Conservation (phyloP, 352 stramenopile species). For the Phytophthora megakarya region DNA sequence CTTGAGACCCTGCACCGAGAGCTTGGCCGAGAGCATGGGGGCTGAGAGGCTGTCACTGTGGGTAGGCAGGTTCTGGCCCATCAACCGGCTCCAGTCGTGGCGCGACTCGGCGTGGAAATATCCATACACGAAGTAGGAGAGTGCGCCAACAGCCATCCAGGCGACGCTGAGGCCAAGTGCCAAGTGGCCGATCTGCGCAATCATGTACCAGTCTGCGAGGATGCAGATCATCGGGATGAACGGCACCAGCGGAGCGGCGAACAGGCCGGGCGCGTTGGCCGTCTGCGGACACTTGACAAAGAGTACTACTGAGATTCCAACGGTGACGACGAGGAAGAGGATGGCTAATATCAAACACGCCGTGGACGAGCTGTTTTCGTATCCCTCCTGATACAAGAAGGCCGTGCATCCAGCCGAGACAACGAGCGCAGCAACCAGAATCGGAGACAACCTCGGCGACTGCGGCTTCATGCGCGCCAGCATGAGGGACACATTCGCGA, state of each 20-base stretch:
- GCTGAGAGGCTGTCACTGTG: slow-evolving; percentile 34
- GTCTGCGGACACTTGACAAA: slow-evolving; percentile 55
- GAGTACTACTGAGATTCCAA: slow-evolving; percentile 41
- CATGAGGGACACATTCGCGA: slow-evolving; percentile 76
- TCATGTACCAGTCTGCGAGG: slow-evolving; percentile 70
- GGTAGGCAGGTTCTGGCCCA: slow-evolving; percentile 41
- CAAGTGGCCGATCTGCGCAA: slow-evolving; percentile 51
- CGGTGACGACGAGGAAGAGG: slow-evolving; percentile 45
- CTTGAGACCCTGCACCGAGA: slow-evolving; percentile 32
- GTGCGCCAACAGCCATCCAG: slow-evolving; percentile 50
- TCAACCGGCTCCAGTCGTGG: slow-evolving; percentile 45
- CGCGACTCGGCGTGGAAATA: slow-evolving; percentile 49
- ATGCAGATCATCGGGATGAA: slow-evolving; percentile 63
- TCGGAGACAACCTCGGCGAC: slow-evolving; percentile 49
- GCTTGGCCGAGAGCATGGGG: slow-evolving; percentile 44
- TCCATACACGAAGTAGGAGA: slow-evolving; percentile 73
- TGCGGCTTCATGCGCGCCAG: slow-evolving; percentile 60
- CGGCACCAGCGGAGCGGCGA: slow-evolving; percentile 58
- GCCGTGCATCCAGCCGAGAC: slow-evolving; percentile 39
- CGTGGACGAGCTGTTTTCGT: slow-evolving; percentile 43
- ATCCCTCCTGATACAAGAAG: slow-evolving; percentile 68
- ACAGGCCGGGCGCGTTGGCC: slow-evolving; percentile 37
- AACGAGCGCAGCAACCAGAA: slow-evolving; percentile 43
- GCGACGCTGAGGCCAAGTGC: slow-evolving; percentile 43
- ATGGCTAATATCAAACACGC: slow-evolving; percentile 49